Conservation (phyloP, 225 moss, liverwort and hornwort species). For the Polytrichum formosum region DNA sequence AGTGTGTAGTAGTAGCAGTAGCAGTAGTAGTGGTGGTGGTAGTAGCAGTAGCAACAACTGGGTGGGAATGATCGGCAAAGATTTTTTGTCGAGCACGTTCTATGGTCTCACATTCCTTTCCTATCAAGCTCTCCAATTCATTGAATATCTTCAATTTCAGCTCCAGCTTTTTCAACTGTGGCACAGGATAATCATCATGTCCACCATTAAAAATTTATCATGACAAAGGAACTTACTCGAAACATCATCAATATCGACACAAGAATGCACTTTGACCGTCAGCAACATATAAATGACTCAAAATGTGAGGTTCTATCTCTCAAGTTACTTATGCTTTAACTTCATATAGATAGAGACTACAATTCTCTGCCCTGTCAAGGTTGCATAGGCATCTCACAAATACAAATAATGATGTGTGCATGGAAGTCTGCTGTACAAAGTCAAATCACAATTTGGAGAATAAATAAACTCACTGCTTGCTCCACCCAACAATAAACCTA, state of each 20-base stretch:
- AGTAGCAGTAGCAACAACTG: slow-evolving; percentile 37
- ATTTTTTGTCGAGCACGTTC: slow-evolving; percentile 72
- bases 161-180: slow-evolving; percentile 88
- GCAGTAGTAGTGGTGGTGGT: too few species aligned
- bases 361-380: too few species aligned
- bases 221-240: not conserved
- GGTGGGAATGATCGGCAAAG: slow-evolving; percentile 65
- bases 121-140: slow-evolving; percentile 71
- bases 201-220: not conserved
- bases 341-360: not conserved
- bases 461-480: not conserved
- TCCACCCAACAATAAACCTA: not conserved
- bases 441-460: not conserved
- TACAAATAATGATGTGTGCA: too few species aligned
- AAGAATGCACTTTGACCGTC: not conserved
- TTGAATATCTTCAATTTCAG: slow-evolving; percentile 78
- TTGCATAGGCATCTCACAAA: too few species aligned
- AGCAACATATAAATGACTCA: not conserved
- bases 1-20: slow-evolving; percentile 5
- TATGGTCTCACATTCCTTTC: slow-evolving; percentile 75
- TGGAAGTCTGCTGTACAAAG: too few species aligned
- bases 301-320: not conserved
- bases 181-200: slow-evolving; percentile 1
- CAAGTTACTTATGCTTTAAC: not conserved
- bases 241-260: not conserved